Evolutionary conservation across 495 filamentous ascomycete genomes (phyloP), one percentile per base, ranked within the genome.

Genomic region (Neurospora sp.): DNA sequence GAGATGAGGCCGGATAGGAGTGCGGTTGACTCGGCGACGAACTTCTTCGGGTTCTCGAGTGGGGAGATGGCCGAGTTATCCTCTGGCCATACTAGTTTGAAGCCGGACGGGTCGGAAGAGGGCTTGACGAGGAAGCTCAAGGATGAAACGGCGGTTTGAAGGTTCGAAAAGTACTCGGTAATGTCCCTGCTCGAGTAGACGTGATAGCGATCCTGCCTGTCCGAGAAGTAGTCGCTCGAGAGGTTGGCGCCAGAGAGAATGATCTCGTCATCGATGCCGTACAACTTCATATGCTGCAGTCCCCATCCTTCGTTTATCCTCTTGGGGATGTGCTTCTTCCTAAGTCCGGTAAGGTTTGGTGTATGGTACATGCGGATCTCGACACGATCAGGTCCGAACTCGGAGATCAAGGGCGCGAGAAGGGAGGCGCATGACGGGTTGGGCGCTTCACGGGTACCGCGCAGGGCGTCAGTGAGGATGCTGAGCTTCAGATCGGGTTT

Each of bases 221-320:
- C 95, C 12, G 93, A 97, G 80, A 99, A 99, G 80, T 99, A 99
- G 77, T 98, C 95, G 41, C 86, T 86, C 6, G 94, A 97, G 11
- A 99, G 85, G 73, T 99, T 99, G 10, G 96, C 96, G 39, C 96
- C 96, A 3, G 94, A 97, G 38, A 99, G 86, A 42, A 99, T 96
- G 69, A 99, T 90, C 80, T 98, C 95, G 77, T 98, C 94, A 74
- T 99, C 96, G 53, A 97, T 82, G 1, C 96, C 96, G 76, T 99
- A 99, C 0, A 99, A 86, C 86, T 99, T 99, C 93, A 99, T 99
- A 78, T 99, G 96, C 78, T 99, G 96, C 59, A 99, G 82, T 16
- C 96, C 96, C 95, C 96, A 99, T 42, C 96, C 96, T 80, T 99
- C 96, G 76, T 99, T 99, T 78, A 98, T 93, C 11, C 96, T 88